Evolutionary conservation across 768 basidiomycete species (phyloP).

Genomic region (Suillus occidentalis): DNA sequence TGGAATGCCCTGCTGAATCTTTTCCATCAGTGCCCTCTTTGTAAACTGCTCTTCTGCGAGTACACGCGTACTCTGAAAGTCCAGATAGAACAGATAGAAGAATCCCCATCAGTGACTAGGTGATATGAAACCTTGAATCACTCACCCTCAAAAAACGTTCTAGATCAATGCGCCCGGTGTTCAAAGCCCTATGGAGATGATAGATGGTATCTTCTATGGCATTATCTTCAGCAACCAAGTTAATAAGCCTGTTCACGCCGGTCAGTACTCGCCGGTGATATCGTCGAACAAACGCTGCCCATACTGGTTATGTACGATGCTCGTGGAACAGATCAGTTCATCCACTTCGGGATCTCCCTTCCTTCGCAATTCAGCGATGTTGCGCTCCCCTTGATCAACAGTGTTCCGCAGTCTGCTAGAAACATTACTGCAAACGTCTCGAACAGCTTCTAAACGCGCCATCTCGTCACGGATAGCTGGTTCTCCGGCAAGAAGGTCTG

Average conservation of each 20-base stretch:
- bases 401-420: slow-evolving; percentile 62
- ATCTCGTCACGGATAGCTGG: slow-evolving; percentile 97
- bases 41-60: slow-evolving; percentile 96
- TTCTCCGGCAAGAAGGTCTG: slow-evolving; percentile 84
- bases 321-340: slow-evolving; percentile 93
- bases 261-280: slow-evolving; percentile 17
- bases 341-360: slow-evolving; percentile 94
- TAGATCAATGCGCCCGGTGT: slow-evolving; percentile 87
- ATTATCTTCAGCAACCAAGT: slow-evolving; percentile 98
- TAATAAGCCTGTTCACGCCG: slow-evolving; percentile 65
- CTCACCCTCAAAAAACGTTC: slow-evolving; percentile 90
- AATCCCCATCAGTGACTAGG: slow-evolving; percentile 18
- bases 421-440: slow-evolving; percentile 85
- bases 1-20: slow-evolving; percentile 69
- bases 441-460: slow-evolving; percentile 89
- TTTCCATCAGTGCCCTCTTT: slow-evolving; percentile 92
- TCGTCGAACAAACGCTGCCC: slow-evolving; percentile 6
- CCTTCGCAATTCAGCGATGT: slow-evolving; percentile 72
- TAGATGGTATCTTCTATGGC: slow-evolving; percentile 99
- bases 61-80: slow-evolving; percentile 68
- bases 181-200: slow-evolving; percentile 91
- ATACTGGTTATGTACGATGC: slow-evolving; percentile 96
- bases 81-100: slow-evolving; percentile 14
- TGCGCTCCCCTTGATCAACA: slow-evolving; percentile 67
- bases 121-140: slow-evolving; percentile 19